These are phyloP conservation scores for Amanita fuliginea DNA, from an alignment of 768 basidiomycete species.

Conservation along the genomic window DNA sequence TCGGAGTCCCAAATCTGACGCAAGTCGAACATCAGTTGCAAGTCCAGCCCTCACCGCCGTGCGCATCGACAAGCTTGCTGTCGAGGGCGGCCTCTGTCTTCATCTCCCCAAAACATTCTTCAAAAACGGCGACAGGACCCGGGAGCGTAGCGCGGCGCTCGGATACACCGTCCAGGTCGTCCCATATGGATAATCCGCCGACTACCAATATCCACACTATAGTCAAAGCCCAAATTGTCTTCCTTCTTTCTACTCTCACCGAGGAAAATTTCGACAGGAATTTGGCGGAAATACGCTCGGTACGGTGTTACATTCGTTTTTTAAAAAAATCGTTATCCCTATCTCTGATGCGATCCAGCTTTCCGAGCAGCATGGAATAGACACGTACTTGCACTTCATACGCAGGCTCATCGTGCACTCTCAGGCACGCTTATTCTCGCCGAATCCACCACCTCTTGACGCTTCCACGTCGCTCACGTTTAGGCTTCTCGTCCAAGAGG, in stretches of 20 bases:
- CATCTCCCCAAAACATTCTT: slow-evolving; percentile 26
- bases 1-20: slow-evolving; percentile 21
- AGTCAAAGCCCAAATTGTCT: slow-evolving; percentile 96
- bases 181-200: slow-evolving; percentile 81
- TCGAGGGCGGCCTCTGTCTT: slow-evolving; percentile 29
- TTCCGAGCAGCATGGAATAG: slow-evolving; percentile 92
- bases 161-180: slow-evolving; percentile 72
- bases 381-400: slow-evolving; percentile 96
- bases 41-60: slow-evolving; percentile 25
- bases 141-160: slow-evolving; percentile 60
- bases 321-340: neutral
- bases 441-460: slow-evolving; percentile 57
- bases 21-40: slow-evolving; percentile 1
- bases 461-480: slow-evolving; percentile 72
- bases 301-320: slow-evolving; percentile 29
- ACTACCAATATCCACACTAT: slow-evolving; percentile 84
- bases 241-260: slow-evolving; percentile 89
- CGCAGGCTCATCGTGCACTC: slow-evolving; percentile 90
- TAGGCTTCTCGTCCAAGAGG: slow-evolving; percentile 80
- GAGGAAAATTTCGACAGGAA: slow-evolving; percentile 97
- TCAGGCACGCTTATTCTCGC: slow-evolving; percentile 53
- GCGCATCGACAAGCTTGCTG: slow-evolving; percentile 29
- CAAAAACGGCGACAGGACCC: slow-evolving; percentile 67
- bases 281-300: slow-evolving; percentile 89
- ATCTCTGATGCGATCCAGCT: slow-evolving; percentile 42